A percentile compares a stretch with the other conserved stretches of the same genome.
Evolutionary conservation across 768 basidiomycete species (phyloP).

Genomic region (Mycena belliarum): DNA sequence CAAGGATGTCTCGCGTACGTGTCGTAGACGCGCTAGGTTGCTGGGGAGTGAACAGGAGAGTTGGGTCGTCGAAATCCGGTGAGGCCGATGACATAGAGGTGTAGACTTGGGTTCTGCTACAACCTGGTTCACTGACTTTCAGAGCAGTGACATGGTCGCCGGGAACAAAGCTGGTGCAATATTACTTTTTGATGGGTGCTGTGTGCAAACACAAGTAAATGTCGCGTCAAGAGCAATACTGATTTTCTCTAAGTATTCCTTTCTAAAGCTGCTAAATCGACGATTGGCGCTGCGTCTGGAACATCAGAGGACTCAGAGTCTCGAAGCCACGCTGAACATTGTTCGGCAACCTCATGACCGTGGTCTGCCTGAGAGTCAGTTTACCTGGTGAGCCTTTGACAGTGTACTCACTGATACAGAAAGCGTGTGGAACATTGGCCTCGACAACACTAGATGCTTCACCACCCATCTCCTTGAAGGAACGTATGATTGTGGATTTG

Average conservation of each 20-base stretch:
- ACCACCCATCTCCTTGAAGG: conserved; percentile 36
- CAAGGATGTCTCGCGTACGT: neutral
- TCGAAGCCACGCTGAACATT: conserved; percentile 36
- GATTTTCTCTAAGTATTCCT: no score
- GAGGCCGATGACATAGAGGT: conserved; percentile 16
- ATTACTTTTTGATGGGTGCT: neutral
- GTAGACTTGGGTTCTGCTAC: no score
- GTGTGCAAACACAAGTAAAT: neutral
- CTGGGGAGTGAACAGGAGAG: conserved; percentile 26
- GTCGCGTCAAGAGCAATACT: no score
- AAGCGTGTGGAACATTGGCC: conserved; percentile 58
- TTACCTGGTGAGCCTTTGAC: neutral
- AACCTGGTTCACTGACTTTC: neutral
- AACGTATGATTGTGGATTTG: conserved; percentile 42
- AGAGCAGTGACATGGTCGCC: neutral
- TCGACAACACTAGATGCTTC: conserved; percentile 38
- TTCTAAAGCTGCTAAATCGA: no score
- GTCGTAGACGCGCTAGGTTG: conserved; percentile 2
- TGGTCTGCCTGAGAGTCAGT: conserved; percentile 42
- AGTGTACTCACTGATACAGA: conserved; percentile 65
- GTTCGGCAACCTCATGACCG: conserved; percentile 46
- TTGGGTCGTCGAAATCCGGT: conserved; percentile 15
- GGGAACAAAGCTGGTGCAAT: no score
- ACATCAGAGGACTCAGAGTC: neutral
- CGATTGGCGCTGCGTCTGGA: no score